Percentiles rank a stretch among this genome's conserved stretches.
Conservation (phyloP, 2,329 filamentous ascomycete species). For the Talaromyces amestolkiae region DNA sequence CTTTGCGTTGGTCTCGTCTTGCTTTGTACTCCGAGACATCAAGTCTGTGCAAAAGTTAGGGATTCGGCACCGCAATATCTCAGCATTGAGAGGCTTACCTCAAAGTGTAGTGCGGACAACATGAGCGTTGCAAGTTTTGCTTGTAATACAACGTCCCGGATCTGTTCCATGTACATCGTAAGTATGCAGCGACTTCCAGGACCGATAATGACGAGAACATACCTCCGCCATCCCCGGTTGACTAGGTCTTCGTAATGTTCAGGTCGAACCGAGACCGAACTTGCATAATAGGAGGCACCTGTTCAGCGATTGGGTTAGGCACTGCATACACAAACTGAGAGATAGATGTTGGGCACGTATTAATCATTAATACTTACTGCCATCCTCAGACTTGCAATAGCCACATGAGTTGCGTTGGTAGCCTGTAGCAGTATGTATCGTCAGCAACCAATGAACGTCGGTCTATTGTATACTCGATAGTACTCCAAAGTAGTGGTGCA, state of each 20-base stretch:
- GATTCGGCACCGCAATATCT: not conserved
- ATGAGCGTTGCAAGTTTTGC: constrained; percentile 66
- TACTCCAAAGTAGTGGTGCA: not conserved
- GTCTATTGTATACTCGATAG: not conserved
- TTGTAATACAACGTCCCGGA: constrained; percentile 52
- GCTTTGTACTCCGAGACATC: constrained; percentile 44
- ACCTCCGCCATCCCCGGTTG: constrained; percentile 51
- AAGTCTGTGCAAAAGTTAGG: constrained; percentile 30
- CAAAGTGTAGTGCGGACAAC: constrained; percentile 76
- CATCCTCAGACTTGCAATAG: constrained; percentile 48
- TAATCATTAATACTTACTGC: constrained; percentile 39
- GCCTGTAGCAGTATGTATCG: constrained; percentile 28
- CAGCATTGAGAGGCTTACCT: constrained; percentile 30
- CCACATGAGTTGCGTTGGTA: constrained; percentile 50
- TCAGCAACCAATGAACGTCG: not conserved
- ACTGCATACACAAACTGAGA: not conserved
- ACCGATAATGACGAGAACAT: constrained; percentile 19
- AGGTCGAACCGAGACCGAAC: constrained; percentile 43
- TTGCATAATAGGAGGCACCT: constrained; percentile 49
- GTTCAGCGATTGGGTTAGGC: constrained; percentile 13
- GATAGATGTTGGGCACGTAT: constrained; percentile 1
- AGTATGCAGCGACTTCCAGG: not conserved
- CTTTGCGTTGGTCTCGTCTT: constrained; percentile 47
- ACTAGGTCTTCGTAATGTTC: constrained; percentile 49
- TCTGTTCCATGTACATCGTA: constrained; percentile 26